These are phyloP conservation scores for Sporothrix globosa DNA, from an alignment of 2,329 filamentous ascomycete genomes.

Conservation along the genomic window DNA sequence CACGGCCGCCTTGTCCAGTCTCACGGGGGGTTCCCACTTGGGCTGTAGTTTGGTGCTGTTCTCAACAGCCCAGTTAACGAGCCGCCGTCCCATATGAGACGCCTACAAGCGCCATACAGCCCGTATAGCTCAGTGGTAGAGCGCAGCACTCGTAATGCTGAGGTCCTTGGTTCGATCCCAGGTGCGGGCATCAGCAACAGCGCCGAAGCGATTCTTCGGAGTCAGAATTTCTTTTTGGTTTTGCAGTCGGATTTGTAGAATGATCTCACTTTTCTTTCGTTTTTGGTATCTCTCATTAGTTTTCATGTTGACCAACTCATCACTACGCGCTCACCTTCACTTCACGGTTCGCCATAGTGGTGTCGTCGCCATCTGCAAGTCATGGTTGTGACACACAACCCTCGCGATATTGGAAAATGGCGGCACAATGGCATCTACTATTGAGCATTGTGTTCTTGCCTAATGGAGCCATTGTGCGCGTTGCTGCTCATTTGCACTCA, in stretches of 20 bases:
- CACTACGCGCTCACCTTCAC: background rate
- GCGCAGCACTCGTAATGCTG: constrained; percentile 31
- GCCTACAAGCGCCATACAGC: constrained; percentile 1
- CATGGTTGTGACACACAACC: background rate
- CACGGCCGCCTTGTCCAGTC: background rate
- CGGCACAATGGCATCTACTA: background rate
- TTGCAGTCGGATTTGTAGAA: background rate
- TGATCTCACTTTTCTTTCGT: background rate
- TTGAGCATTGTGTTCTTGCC: background rate
- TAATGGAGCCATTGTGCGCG: background rate
- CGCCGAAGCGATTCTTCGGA: background rate
- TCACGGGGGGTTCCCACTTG: background rate
- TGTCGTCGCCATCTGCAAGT: background rate
- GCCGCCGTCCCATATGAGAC: constrained; percentile 19
- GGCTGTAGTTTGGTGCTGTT: background rate
- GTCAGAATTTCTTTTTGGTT: background rate
- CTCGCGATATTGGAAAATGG: background rate
- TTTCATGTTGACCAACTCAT: background rate
- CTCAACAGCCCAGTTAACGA: constrained; percentile 12
- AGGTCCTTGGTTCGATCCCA: constrained; percentile 31
- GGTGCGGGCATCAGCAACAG: constrained; percentile 17
- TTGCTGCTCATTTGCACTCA: background rate
- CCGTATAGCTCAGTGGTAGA: constrained; percentile 31
- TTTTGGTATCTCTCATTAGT: background rate
- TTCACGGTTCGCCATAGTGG: background rate